Evolutionary conservation across 1,139 yeast species (phyloP).

Genomic region (Geotrichum restrictum): DNA sequence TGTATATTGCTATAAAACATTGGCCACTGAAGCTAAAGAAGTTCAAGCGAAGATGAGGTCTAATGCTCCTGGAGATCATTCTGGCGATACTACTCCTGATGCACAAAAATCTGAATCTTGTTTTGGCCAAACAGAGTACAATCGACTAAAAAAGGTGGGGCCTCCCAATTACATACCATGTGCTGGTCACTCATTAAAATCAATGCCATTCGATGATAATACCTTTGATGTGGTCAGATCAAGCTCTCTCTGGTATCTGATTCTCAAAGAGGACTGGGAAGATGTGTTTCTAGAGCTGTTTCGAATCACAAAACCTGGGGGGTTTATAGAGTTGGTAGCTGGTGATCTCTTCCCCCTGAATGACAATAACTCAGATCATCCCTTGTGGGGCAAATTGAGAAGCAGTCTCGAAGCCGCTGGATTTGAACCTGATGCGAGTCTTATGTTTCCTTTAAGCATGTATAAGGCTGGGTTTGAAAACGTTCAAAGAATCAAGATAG

Average conservation of each 20-base stretch:
- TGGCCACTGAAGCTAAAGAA: no score
- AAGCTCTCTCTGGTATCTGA: slow-evolving; percentile 34
- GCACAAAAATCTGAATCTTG: no score
- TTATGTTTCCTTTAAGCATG: slow-evolving; percentile 28
- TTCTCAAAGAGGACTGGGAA: slow-evolving; percentile 37
- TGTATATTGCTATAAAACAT: slow-evolving; percentile 36
- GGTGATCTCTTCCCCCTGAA: slow-evolving; percentile 36
- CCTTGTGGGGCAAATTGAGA: slow-evolving; percentile 32
- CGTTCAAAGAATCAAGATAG: slow-evolving; percentile 31
- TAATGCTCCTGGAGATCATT: no score
- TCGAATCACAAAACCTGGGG: no score
- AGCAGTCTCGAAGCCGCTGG: slow-evolving; percentile 30
- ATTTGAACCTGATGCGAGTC: slow-evolving; percentile 37
- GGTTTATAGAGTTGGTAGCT: no score
- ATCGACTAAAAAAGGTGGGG: slow-evolving; percentile 21
- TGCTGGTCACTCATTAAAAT: slow-evolving; percentile 33
- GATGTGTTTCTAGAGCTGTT: no score
- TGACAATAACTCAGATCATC: slow-evolving; percentile 23
- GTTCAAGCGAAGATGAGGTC: no score
- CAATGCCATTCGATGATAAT: slow-evolving; percentile 39
- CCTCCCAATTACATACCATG: slow-evolving; percentile 36
- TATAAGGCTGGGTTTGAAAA: slow-evolving; percentile 36
- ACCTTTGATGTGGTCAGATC: slow-evolving; percentile 38
- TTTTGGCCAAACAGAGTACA: no score
- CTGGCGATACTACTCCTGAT: no score